A percentile compares a stretch with the other conserved stretches of the same genome.
Conservation (phyloP, 805 yeast species). For the Candida vartiovaarae region DNA sequence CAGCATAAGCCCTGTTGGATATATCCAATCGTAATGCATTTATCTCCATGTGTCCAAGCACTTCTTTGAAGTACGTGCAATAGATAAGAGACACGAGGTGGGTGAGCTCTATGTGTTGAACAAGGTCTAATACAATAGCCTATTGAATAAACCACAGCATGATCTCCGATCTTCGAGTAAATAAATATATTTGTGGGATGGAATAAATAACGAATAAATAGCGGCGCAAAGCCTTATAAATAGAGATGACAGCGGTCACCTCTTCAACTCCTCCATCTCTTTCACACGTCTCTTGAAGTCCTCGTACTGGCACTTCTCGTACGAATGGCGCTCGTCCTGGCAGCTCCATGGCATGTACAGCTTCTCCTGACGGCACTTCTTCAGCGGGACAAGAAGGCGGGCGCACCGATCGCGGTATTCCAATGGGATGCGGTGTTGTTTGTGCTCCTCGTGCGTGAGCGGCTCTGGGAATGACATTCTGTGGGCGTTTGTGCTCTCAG, state of each 20-base stretch:
- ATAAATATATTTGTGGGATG: too few species aligned
- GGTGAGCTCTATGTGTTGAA: too few species aligned
- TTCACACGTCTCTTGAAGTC: constrained; percentile 77
- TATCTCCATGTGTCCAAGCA: too few species aligned
- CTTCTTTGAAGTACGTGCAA: too few species aligned
- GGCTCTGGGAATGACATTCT: constrained; percentile 1
- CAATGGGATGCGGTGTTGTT: constrained; percentile 68
- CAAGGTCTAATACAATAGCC: too few species aligned
- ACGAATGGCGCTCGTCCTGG: constrained; percentile 68
- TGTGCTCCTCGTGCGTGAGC: constrained; percentile 75
- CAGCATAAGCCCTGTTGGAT: too few species aligned
- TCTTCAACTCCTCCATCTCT: constrained; percentile 34
- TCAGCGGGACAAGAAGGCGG: constrained; percentile 48
- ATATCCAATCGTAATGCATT: too few species aligned
- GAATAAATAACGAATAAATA: too few species aligned
- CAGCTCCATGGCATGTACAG: constrained; percentile 66
- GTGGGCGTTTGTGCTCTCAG: too few species aligned
- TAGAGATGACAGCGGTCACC: background rate
- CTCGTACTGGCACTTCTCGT: constrained; percentile 79
- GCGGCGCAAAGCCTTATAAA: constrained; percentile 29
- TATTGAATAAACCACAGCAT: too few species aligned
- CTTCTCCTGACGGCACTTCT: constrained; percentile 53
- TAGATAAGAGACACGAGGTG: too few species aligned
- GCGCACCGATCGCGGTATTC: constrained; percentile 85
- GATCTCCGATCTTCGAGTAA: too few species aligned